A percentile compares a stretch with the other conserved stretches of the same genome.
Conservation (phyloP, 192 early-diverging fungal genomes). For the Linnemannia exigua region DNA sequence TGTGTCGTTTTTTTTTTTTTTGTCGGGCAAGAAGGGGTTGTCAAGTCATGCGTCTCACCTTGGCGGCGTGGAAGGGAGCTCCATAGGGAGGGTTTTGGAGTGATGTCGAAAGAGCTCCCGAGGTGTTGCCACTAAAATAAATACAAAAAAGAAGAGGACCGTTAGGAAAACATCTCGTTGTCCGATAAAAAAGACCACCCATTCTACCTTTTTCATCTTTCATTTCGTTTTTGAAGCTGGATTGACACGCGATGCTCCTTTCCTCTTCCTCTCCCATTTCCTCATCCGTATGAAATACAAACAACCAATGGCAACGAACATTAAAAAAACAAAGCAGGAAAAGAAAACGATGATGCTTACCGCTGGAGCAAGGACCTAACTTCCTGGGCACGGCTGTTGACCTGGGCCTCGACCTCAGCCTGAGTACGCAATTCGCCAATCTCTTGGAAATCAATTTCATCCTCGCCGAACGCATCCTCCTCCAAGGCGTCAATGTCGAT, state of each 20-base stretch:
- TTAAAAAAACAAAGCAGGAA: neutral
- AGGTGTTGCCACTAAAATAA: conserved; percentile 65
- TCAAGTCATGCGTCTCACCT: conserved; percentile 60
- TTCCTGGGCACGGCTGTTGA: conserved; percentile 68
- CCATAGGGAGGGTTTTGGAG: conserved; percentile 84
- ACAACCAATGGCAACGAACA: neutral
- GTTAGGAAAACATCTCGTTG: neutral
- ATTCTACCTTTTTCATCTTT: neutral
- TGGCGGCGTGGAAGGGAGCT: conserved; percentile 66
- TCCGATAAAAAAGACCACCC: neutral
- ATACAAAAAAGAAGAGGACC: neutral
- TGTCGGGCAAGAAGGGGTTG: neutral
- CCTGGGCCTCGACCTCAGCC: conserved; percentile 64
- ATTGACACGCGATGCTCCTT: neutral
- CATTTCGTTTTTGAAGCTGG: too few species aligned
- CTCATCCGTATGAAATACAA: neutral
- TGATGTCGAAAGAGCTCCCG: conserved; percentile 71
- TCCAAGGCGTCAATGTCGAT: conserved; percentile 73
- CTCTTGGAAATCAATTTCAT: conserved; percentile 57
- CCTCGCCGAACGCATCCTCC: conserved; percentile 55
- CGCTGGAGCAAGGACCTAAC: conserved; percentile 76
- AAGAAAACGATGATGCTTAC: conserved; percentile 33
- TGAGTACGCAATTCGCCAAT: conserved; percentile 56
- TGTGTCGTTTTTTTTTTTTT: neutral
- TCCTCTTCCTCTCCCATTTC: neutral